Conservation (phyloP, 306 rosid species). For the Hippophae rhamnoides region DNA sequence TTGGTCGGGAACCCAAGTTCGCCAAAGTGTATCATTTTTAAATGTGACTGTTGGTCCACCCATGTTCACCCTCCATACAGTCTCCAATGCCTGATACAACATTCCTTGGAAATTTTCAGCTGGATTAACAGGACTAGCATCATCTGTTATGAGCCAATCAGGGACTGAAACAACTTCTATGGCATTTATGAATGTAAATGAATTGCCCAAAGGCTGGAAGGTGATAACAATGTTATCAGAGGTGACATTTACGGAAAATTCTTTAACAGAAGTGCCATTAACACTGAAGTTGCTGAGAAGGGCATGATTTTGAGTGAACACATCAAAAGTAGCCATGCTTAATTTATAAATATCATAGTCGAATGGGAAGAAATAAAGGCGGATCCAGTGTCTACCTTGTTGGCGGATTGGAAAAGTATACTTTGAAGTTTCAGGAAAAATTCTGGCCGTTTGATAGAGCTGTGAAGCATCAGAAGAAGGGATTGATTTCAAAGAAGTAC, state of each 20-base stretch:
- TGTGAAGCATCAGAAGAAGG: constrained; percentile 26
- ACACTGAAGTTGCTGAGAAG: constrained; percentile 55
- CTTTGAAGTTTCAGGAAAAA: constrained; percentile 51
- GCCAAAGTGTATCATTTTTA: constrained; percentile 47
- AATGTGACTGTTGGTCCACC: constrained; percentile 66
- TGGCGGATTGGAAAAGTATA: constrained; percentile 48
- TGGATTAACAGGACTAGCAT: constrained; percentile 23
- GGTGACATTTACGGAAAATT: constrained; percentile 47
- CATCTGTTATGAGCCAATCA: constrained; percentile 42
- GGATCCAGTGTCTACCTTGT: constrained; percentile 83
- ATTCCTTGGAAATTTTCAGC: constrained; percentile 29
- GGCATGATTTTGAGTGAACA: constrained; percentile 33
- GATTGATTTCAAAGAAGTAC: constrained; percentile 25
- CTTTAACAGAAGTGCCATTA: constrained; percentile 36
- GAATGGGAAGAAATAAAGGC: constrained; percentile 71
- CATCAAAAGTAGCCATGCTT: constrained; percentile 47
- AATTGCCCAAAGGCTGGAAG: constrained; percentile 39
- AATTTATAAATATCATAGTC: constrained; percentile 27
- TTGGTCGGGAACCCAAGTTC: constrained; percentile 70
- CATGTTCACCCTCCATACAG: constrained; percentile 80
- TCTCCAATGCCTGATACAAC: constrained; percentile 45
- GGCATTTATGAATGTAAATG: constrained; percentile 64
- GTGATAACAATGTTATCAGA: constrained; percentile 44
- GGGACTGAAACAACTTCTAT: constrained; percentile 78
- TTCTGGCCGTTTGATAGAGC: constrained; percentile 65